phyloP scores from a whole-genome alignment of 2,329 filamentous ascomycete genomes.

The Sphaerostilbella broomeana region DNA sequence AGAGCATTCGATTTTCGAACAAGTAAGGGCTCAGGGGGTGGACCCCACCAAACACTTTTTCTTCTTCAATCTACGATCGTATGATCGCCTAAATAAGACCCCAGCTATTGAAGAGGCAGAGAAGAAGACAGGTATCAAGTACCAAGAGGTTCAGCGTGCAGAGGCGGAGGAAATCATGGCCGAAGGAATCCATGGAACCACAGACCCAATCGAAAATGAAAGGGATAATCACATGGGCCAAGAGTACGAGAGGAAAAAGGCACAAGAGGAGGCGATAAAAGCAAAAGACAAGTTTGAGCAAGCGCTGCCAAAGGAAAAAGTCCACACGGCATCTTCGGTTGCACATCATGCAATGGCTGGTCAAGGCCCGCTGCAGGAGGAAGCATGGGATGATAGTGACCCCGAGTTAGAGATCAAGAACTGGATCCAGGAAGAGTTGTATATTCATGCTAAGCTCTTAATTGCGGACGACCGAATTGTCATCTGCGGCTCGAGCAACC shows the following conservation, averaged over 20 bases:
- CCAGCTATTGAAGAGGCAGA: constrained; percentile 67
- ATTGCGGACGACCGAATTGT: constrained; percentile 83
- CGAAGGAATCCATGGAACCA: constrained; percentile 58
- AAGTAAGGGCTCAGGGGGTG: constrained; percentile 64
- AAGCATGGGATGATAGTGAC: constrained; percentile 67
- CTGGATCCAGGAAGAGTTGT: constrained; percentile 93
- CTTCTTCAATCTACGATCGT: constrained; percentile 88
- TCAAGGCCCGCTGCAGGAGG: constrained; percentile 53
- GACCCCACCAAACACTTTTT: constrained; percentile 79
- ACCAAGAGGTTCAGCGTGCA: constrained; percentile 79
- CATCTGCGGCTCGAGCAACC: constrained; percentile 80
- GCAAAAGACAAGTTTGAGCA: constrained; percentile 49
- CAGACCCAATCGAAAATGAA: constrained; percentile 32
- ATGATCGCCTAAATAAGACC: constrained; percentile 85
- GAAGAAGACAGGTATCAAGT: constrained; percentile 72
- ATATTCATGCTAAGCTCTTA: constrained; percentile 86
- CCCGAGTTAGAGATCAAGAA: constrained; percentile 72
- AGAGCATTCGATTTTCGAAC: constrained; percentile 81
- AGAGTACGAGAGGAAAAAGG: constrained; percentile 29
- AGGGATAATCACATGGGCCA: constrained; percentile 44
- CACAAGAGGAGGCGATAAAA: constrained; percentile 35
- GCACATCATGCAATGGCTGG: constrained; percentile 78
- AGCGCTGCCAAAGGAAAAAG: constrained; percentile 32
- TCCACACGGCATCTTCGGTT: constrained; percentile 39
- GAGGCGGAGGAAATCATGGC: constrained; percentile 86